These are phyloP conservation scores for Aquilaria agallochum DNA, from an alignment of 441 rosid genomes.

Conservation along the genomic window DNA sequence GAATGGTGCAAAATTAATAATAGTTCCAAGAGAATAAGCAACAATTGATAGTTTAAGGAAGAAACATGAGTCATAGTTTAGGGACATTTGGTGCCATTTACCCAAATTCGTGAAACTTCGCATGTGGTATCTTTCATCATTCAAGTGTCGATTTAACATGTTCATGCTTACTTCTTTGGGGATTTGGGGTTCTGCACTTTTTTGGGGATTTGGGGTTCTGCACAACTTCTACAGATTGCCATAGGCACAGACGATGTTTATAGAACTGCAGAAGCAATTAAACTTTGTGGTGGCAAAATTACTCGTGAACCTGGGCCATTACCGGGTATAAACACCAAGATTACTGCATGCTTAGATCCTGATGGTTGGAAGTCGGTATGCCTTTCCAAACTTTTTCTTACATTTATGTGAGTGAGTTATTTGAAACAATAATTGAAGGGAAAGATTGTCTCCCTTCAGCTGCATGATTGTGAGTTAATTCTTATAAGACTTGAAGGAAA, in stretches of 20 bases:
- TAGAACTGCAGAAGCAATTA: slow-evolving; percentile 81
- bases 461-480: slow-evolving; percentile 11
- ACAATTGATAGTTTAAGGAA: too few relatives aligned
- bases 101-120: too few relatives aligned
- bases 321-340: slow-evolving; percentile 90
- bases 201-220: not conserved
- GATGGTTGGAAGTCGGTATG: slow-evolving; percentile 97
- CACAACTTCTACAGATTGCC: slow-evolving; percentile 56
- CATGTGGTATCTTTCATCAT: too few relatives aligned
- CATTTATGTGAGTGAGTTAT: not conserved
- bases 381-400: too few relatives aligned
- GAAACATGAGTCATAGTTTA: too few relatives aligned
- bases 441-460: not conserved
- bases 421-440: too few relatives aligned
- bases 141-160: too few relatives aligned
- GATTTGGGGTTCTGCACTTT: not conserved
- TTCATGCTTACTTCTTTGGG: too few relatives aligned
- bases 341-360: slow-evolving; percentile 94
- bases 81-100: too few relatives aligned
- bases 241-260: slow-evolving; percentile 95
- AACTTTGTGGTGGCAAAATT: slow-evolving; percentile 71
- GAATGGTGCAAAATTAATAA: too few relatives aligned
- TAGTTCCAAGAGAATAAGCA: too few relatives aligned
- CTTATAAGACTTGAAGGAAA: too few relatives aligned
- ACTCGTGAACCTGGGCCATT: slow-evolving; percentile 87